Evolutionary conservation across 164 flowering plant genomes (phyloP), one percentile per base, ranked within the genome.

Genomic region (Vitis rotundifolia): DNA sequence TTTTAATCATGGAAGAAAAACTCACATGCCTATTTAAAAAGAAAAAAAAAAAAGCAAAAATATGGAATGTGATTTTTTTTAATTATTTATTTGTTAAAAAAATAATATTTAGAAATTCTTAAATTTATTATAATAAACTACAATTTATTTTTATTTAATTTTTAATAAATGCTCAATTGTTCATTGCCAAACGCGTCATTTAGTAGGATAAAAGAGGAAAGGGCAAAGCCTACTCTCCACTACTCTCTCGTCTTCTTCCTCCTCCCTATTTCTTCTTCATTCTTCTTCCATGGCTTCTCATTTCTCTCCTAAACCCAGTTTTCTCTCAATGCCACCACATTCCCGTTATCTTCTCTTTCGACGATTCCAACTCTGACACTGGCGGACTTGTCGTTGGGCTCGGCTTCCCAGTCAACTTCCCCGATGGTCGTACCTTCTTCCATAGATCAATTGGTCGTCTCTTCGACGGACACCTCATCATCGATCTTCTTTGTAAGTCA

Each of bases 361-460:
- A 88, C 12, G 92, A 88, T 68, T 88, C 92, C 65, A 86, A 88
- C 76, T 88, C 92, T 29, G 90, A 88, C 75, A 88, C 90, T n/a
- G 92, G 92, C 11, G 88, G 86, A 9, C 89, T 88, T 70, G 78
- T 66, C 28, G 82, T 87, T 64, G 92, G 87, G 5, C 87, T 88
- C 55, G 90, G 92, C 9, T 81, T 74, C 73, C 75, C 82, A 14
- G 72, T 88, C 58, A 71, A 79, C 59, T 64, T 66, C 7, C 90
- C 92, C 68, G 71, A 88, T 49, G 92, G 92, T 19, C 88, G 90
- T 0, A 8, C 82, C 44, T 88, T 79, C 73, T 88, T 88, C 69
- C 37, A 76, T 16, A 55, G 73, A 70, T 82, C 92, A 11, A 84
- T 88, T 12, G 92, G 89, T 18, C 73, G 92, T 3, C 73, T 88